These are phyloP conservation scores for Penicillium pancosmium DNA, from an alignment of 495 filamentous ascomycete species.

Conservation along the genomic window DNA sequence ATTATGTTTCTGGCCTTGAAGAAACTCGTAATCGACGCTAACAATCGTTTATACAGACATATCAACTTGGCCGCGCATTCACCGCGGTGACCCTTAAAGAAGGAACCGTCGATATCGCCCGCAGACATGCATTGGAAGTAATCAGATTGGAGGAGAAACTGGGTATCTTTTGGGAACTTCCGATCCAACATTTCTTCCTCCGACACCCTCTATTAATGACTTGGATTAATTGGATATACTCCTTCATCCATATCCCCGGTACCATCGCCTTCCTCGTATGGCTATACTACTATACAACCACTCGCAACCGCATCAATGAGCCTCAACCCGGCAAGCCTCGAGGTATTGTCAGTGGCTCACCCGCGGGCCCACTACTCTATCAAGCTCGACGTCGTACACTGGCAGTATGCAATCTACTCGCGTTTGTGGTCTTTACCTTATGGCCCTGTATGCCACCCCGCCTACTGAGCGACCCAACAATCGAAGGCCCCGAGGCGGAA, in stretches of 20 bases:
- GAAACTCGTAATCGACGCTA: background rate
- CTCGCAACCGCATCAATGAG: conserved; percentile 44
- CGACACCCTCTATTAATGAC: conserved; percentile 43
- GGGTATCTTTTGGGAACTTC: conserved; percentile 59
- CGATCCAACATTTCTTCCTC: conserved; percentile 59
- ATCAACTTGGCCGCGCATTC: conserved; percentile 65
- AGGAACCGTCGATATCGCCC: conserved; percentile 58
- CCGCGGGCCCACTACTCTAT: conserved; percentile 56
- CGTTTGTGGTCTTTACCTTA: conserved; percentile 74
- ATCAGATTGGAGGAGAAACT: conserved; percentile 56
- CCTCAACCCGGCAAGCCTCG: conserved; percentile 38
- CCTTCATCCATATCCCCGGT: conserved; percentile 81
- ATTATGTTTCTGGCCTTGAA: no score
- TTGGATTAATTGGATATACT: conserved; percentile 68
- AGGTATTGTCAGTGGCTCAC: conserved; percentile 38
- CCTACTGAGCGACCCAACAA: conserved; percentile 58
- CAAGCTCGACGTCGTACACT: conserved; percentile 67
- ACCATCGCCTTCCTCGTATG: conserved; percentile 71
- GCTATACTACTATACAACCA: conserved; percentile 68
- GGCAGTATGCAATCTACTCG: conserved; percentile 73
- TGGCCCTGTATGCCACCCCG: conserved; percentile 85
- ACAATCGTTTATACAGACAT: conserved; percentile 44
- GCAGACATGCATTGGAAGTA: conserved; percentile 59
- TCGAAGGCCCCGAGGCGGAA: conserved; percentile 43
- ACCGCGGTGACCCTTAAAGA: conserved; percentile 61